Evolutionary conservation across 495 filamentous ascomycete genomes (phyloP).

Genomic region (Penicillium coffeae): DNA sequence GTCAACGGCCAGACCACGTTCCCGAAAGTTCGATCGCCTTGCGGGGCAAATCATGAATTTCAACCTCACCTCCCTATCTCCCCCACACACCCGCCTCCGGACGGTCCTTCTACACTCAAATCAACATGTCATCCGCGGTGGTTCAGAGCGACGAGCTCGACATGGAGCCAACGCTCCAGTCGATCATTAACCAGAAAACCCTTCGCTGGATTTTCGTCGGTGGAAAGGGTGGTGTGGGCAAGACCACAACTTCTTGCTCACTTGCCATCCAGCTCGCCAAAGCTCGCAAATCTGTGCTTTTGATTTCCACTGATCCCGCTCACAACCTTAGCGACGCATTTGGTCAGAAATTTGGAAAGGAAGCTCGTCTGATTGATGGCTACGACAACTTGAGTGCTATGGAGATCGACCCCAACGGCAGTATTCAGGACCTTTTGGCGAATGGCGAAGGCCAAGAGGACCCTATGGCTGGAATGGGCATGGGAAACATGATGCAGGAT

Average conservation of each 20-base stretch:
- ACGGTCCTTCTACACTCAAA: constrained; percentile 4
- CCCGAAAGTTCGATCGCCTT: constrained; percentile 35
- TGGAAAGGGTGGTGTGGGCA: constrained; percentile 98
- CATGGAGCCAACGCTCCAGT: constrained; percentile 90
- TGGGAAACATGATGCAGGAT: constrained; percentile 74
- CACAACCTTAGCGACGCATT: constrained; percentile 99
- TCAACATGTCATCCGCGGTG: constrained; percentile 56
- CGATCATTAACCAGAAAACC: constrained; percentile 86
- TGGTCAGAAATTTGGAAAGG: constrained; percentile 98
- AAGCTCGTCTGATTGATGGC: constrained; percentile 86
- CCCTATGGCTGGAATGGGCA: constrained; percentile 59
- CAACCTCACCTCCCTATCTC: constrained; percentile 13
- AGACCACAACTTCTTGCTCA: constrained; percentile 97
- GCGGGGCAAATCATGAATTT: constrained; percentile 31
- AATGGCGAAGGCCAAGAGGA: constrained; percentile 74
- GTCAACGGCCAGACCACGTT: constrained; percentile 15
- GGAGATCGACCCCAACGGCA: constrained; percentile 99
- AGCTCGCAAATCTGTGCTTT: constrained; percentile 88
- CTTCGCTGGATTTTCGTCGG: constrained; percentile 99
- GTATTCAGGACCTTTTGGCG: constrained; percentile 89
- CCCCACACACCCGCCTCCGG: neutral
- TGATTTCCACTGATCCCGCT: constrained; percentile 97
- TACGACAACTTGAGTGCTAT: constrained; percentile 94
- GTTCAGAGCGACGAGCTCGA: constrained; percentile 69
- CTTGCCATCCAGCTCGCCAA: constrained; percentile 97